A percentile compares a stretch with the other conserved stretches of the same genome.
These are phyloP conservation scores for Trametes sp. DNA, from an alignment of 1,284 basidiomycete species.

Conservation along the genomic window DNA sequence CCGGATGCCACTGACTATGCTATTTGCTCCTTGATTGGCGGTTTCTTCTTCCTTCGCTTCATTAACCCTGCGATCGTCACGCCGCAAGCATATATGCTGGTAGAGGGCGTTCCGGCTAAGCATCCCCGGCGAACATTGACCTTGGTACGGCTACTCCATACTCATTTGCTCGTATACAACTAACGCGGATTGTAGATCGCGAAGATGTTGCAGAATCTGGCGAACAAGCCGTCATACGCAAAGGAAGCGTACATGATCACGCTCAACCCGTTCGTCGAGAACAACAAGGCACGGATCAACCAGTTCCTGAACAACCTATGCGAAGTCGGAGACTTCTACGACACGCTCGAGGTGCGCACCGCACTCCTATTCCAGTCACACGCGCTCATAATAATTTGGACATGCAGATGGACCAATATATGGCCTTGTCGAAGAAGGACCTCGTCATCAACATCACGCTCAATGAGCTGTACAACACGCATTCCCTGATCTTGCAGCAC, in stretches of 20 bases:
- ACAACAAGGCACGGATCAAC: slow-evolving; percentile 97
- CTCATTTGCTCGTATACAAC: slow-evolving; percentile 3
- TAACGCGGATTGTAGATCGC: slow-evolving; percentile 73
- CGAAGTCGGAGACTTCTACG: slow-evolving; percentile 99
- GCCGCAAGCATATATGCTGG: slow-evolving; percentile 99
- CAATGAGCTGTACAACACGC: slow-evolving; percentile 99
- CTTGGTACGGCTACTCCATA: slow-evolving; percentile 62
- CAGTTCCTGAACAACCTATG: slow-evolving; percentile 96
- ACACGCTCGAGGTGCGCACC: slow-evolving; percentile 88
- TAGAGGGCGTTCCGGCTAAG: slow-evolving; percentile 96
- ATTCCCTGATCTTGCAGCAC: slow-evolving; percentile 93
- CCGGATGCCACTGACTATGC: slow-evolving; percentile 88
- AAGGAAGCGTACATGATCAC: slow-evolving; percentile 99
- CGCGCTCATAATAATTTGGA: slow-evolving; percentile 1
- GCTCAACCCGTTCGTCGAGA: slow-evolving; percentile 97
- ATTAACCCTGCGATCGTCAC: slow-evolving; percentile 99
- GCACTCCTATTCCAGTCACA: background rate
- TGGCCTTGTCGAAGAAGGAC: slow-evolving; percentile 99
- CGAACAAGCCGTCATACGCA: slow-evolving; percentile 97
- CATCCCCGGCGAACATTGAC: slow-evolving; percentile 96
- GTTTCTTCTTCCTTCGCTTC: slow-evolving; percentile 99
- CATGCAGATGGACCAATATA: slow-evolving; percentile 97
- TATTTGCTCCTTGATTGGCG: slow-evolving; percentile 97
- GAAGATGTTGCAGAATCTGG: slow-evolving; percentile 99
- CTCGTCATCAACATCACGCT: slow-evolving; percentile 98